Base-by-base conservation (phyloP, 768 basidiomycete genomes). In the Auriscalpium microsporum region DNA sequence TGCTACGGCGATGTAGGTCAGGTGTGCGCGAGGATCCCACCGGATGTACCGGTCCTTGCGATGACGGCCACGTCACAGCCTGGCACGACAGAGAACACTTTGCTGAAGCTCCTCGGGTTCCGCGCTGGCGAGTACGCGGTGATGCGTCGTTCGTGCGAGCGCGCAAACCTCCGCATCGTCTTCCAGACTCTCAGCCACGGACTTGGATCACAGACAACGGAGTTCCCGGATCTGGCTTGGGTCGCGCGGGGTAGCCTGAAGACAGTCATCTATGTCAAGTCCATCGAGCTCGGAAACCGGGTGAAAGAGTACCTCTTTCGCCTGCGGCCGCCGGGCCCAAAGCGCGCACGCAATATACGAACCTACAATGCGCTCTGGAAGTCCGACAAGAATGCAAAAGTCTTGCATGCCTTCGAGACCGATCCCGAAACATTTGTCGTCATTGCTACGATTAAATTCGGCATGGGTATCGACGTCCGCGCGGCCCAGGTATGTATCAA, bases 371-470 rank as follows among this genome's bases (percentile, higher is more conserved):
- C 46, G 19, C 37, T 54, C 46, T 42, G 28, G 13, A 40, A 14
- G 34, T 38, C 16, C 19, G 42, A 14, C 14, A 36, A 13, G 42
- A 46, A 57, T 28, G 28, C 4, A 23, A 23, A 37, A 13, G 54
- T 52, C 5, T 8, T 58, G 4, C 13, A 47, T 8, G 34, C 46
- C 36, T 58, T 55, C 37, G 9, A 33, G 3, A 50, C 52, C 4
- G 36, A 58, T 48, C 48, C 53, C 4, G 35, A 47, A 21, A 52
- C 54, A 1, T 45, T 35, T 3, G 19, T 45, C 4, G 52, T 58
- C 28, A 34, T 58, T 21, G 58, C 58, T 1, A 55, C 54, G 6
- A 48, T 55, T 14, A 46, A 40, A 28, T 55, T 55, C 49, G 50
- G 58, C 1, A 52, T 55, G 49, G 50, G 54, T 1, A 42, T 58